Percentiles rank a stretch among this genome's conserved stretches.
These are phyloP conservation scores for Cladophialophora yegresii DNA, from an alignment of 2,329 filamentous ascomycete genomes.

Conservation along the genomic window DNA sequence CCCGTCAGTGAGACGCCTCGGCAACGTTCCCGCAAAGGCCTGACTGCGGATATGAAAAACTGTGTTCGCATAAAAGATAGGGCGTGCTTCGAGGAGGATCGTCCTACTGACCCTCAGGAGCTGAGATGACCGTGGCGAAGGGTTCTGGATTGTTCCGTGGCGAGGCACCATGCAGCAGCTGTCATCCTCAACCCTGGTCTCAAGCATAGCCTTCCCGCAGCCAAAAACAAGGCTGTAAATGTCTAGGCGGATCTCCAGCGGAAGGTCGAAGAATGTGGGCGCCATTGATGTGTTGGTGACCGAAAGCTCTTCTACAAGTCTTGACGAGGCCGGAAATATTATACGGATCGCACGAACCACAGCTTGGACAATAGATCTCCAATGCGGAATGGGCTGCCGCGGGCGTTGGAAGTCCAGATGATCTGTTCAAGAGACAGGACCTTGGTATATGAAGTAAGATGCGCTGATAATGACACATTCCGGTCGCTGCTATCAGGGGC, in stretches of 20 bases:
- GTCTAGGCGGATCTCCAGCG: conserved; percentile 53
- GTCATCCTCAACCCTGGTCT: conserved; percentile 20
- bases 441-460: neutral
- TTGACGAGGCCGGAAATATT: neutral
- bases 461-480: neutral
- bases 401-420: neutral
- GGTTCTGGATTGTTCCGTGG: conserved; percentile 11
- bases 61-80: conserved; percentile 33
- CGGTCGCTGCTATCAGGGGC: neutral
- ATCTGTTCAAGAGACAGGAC: neutral
- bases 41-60: conserved; percentile 29
- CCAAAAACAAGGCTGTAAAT: conserved; percentile 52
- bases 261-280: conserved; percentile 51
- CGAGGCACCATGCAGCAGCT: conserved; percentile 27
- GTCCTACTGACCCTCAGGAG: conserved; percentile 30
- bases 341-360: neutral
- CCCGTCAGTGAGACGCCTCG: conserved; percentile 22
- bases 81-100: conserved; percentile 31
- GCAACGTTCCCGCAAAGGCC: conserved; percentile 32
- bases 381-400: neutral
- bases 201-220: conserved; percentile 23
- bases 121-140: conserved; percentile 25
- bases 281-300: neutral
- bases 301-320: neutral
- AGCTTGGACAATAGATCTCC: neutral